Base-by-base conservation (phyloP, 108 stramenopile species). In the Nitzschia sp. region DNA sequence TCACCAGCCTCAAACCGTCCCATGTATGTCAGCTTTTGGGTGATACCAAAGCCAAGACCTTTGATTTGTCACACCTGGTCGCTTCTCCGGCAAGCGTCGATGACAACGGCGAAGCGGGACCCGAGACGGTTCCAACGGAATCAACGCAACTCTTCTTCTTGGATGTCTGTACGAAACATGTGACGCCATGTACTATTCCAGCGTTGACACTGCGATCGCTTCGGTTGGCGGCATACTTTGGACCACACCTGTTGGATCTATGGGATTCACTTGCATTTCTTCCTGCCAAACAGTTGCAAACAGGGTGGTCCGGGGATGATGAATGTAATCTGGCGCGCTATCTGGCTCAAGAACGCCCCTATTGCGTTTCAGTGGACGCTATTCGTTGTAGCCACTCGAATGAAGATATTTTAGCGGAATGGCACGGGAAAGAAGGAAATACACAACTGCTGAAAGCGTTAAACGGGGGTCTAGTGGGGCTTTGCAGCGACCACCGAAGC, bases 21-120 rank as follows among this genome's bases (percentile, higher is more conserved):
- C 90, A 95, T 68, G 77, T 97, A 59, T 79, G 95, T 27, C 95
- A 97, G 66, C 83, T 97, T 36, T 33, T 88, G 29, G 90, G 94
- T 46, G 70, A 65, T 24, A 80, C 75, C 25, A 74, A 66, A 46
- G 81, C 81, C 0, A 88, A 92, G 62, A 66, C 59, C 26, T 92
- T 91, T 59, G 91, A 91, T 46, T 55, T 94, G 60, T 56, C 83
- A 30, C 33, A 26, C 23, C 34, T 48, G 13, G 21, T 72, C 75
- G 1, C 68, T 58, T 23, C 46, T 1, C 45, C 38, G 24, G 34
- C 29, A 5, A 60, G 34, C 36, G 38, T 13, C 49, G 56, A 45
- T 53, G 19, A 51, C 5, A 19, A 4, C 21, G 49, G 49, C 21
- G 38, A 13, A 9, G 21, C 49, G n/a, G 38, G 38, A 42, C 38